Conservation (phyloP, 495 filamentous ascomycete species). For the Bacidia gigantensis region DNA sequence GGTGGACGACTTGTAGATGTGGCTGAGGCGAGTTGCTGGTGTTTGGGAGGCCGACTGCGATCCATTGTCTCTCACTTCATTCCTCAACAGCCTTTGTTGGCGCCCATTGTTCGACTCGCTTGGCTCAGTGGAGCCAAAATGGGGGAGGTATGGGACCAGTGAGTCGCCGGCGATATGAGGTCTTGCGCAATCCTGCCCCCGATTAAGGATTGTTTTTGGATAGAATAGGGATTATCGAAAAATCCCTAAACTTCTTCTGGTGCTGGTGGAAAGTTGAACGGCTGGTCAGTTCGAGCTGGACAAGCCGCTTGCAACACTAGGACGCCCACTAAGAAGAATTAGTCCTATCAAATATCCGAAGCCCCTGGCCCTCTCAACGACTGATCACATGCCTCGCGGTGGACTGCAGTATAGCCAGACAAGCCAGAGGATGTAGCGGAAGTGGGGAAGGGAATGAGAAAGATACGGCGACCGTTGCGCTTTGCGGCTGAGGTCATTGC, state of each 20-base stretch:
- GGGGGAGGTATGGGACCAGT: not conserved
- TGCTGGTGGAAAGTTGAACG: not conserved
- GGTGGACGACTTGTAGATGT: conserved; percentile 8
- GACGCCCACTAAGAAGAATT: not conserved
- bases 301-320: not conserved
- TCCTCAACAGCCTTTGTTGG: conserved; percentile 4
- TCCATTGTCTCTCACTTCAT: conserved; percentile 7
- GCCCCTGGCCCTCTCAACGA: not conserved
- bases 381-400: not conserved
- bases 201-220: not conserved
- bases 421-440: not conserved
- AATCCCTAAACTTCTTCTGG: not conserved
- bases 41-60: conserved; percentile 6
- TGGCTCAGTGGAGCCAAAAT: not conserved
- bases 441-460: not conserved
- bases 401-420: no score
- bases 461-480: not conserved
- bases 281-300: not conserved
- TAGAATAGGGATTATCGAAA: not conserved
- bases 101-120: conserved; percentile 2
- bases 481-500: not conserved
- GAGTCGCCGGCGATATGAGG: not conserved
- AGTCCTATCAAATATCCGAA: conserved; percentile 1
- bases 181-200: conserved; percentile 4
- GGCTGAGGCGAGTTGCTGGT: conserved; percentile 6